Percentiles rank a stretch among this genome's conserved stretches.
Evolutionary conservation across 2,329 filamentous ascomycete species (phyloP).

Genomic region (Xylaria multiplex): DNA sequence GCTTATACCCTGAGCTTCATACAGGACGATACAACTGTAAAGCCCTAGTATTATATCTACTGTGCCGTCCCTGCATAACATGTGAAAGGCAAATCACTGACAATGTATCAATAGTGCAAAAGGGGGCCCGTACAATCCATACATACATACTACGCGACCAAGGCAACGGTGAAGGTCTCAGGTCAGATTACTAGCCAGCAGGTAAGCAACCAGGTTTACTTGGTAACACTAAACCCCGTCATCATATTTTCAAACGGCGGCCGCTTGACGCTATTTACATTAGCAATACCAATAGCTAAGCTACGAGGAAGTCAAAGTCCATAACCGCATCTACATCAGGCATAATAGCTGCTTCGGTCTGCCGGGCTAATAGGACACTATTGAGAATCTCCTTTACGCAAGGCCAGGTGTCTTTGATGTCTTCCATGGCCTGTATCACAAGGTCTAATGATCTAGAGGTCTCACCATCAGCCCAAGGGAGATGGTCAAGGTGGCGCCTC

Average conservation of each 20-base stretch:
- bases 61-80: neutral
- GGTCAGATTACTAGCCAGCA: neutral
- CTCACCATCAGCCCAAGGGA: constrained; percentile 55
- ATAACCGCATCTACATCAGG: constrained; percentile 39
- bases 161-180: too few relatives aligned
- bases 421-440: constrained; percentile 60
- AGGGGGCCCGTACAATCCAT: neutral
- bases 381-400: constrained; percentile 57
- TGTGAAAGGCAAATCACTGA: too few relatives aligned
- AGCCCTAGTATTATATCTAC: neutral
- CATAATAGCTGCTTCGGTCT: constrained; percentile 26
- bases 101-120: too few relatives aligned
- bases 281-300: constrained; percentile 1
- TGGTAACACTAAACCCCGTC: constrained; percentile 29
- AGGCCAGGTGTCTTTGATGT: constrained; percentile 62
- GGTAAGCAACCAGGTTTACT: constrained; percentile 16
- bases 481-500: constrained; percentile 55
- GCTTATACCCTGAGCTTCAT: neutral
- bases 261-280: constrained; percentile 26
- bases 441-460: constrained; percentile 62
- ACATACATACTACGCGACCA: neutral
- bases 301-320: constrained; percentile 42
- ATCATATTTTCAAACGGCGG: constrained; percentile 33
- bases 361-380: constrained; percentile 43
- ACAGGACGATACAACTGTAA: neutral